These are phyloP conservation scores for Physaria fendleri DNA, from an alignment of 345 rosid species.

Conservation along the genomic window DNA sequence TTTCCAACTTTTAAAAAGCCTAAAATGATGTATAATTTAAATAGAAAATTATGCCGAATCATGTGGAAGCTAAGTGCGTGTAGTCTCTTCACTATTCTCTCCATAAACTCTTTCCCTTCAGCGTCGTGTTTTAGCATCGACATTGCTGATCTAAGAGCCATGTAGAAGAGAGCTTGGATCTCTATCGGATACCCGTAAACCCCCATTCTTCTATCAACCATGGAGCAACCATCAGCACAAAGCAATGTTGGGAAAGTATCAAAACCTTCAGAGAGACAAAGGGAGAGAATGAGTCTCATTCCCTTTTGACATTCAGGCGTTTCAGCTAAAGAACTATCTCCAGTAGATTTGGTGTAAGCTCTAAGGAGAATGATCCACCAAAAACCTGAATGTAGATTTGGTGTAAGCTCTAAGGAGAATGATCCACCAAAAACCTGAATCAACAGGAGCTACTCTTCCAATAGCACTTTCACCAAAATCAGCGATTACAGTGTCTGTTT, in stretches of 20 bases:
- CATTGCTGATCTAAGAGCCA: slow-evolving; percentile 56
- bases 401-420: slow-evolving; percentile 79
- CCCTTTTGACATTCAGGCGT: slow-evolving; percentile 78
- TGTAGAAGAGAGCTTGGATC: slow-evolving; percentile 59
- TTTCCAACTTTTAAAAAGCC: background rate
- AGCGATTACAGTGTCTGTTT: slow-evolving; percentile 52
- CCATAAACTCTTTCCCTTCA: slow-evolving; percentile 54
- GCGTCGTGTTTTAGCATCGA: slow-evolving; percentile 44
- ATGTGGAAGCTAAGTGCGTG: slow-evolving; percentile 65
- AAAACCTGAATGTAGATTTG: slow-evolving; percentile 80
- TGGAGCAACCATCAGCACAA: slow-evolving; percentile 79
- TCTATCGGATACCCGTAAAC: slow-evolving; percentile 62
- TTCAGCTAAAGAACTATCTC: slow-evolving; percentile 61
- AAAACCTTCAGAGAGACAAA: slow-evolving; percentile 78
- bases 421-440: slow-evolving; percentile 93
- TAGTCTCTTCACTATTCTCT: slow-evolving; percentile 44
- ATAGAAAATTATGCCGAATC: no score
- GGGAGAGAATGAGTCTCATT: slow-evolving; percentile 59
- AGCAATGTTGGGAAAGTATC: slow-evolving; percentile 82
- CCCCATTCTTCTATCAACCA: slow-evolving; percentile 88
- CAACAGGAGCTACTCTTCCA: slow-evolving; percentile 91
- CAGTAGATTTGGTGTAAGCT: slow-evolving; percentile 73
- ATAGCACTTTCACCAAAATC: slow-evolving; percentile 90
- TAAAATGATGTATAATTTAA: background rate
- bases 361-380: slow-evolving; percentile 91